Percentiles rank a stretch among this genome's conserved stretches.
Evolutionary conservation across 257 asterid genomes (phyloP).

Genomic region (Thymus mandschuricus): DNA sequence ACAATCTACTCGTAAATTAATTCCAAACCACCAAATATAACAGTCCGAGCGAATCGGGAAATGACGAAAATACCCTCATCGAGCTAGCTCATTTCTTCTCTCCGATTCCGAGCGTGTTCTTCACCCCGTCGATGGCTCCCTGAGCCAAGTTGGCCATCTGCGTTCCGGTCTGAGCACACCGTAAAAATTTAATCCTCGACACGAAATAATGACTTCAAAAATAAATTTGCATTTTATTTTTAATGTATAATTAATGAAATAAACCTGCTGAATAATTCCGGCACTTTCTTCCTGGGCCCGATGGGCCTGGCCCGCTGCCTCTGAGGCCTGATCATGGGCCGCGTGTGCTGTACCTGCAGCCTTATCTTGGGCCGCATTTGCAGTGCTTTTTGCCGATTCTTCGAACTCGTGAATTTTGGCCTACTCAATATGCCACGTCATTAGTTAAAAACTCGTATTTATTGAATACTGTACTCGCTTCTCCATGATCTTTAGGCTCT

Average conservation of each 20-base stretch:
- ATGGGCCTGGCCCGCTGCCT: conserved; percentile 38
- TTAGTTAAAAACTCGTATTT: too few species aligned
- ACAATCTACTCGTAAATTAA: too few species aligned
- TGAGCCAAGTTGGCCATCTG: conserved; percentile 66
- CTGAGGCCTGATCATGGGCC: conserved; percentile 51
- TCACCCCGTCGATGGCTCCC: conserved; percentile 77
- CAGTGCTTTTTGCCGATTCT: conserved; percentile 60
- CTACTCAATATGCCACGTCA: conserved; percentile 25
- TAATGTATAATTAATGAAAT: too few species aligned
- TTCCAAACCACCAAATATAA: background rate
- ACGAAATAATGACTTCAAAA: too few species aligned
- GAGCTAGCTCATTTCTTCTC: conserved; percentile 51
- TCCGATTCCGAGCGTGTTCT: conserved; percentile 68
- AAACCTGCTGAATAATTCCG: conserved; percentile 61
- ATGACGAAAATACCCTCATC: background rate
- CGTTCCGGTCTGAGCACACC: conserved; percentile 52
- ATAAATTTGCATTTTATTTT: too few species aligned
- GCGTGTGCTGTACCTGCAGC: conserved; percentile 36
- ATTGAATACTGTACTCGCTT: too few species aligned
- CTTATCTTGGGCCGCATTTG: conserved; percentile 51
- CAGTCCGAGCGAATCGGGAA: background rate
- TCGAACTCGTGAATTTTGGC: conserved; percentile 56
- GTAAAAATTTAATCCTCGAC: background rate
- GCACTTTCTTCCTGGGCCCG: conserved; percentile 48
- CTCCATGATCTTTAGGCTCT: too few species aligned